Evolutionary conservation across 371 early-diverging fungal species (phyloP), one percentile per base, ranked within the genome.

Genomic region (Apophysomyces ossiformis): DNA sequence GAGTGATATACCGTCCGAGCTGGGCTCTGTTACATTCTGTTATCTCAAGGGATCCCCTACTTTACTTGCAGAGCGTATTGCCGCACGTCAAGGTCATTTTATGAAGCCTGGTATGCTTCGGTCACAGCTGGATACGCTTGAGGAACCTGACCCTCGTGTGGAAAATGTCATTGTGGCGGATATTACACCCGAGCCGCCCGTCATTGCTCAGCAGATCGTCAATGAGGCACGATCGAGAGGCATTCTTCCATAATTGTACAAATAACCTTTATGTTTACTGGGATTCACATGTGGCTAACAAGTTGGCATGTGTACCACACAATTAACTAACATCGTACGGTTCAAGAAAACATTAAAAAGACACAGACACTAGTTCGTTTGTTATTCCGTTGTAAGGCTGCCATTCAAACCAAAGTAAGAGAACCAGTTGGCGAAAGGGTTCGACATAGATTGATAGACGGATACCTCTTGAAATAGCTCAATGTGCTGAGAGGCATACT

Each of bases 111-210:
- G 37, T 26, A 82, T 92, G 71, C 71, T 91, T 56, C 79, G 83
- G 37, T 83, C 87, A 6, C 91, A 91, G 71, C 70, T 89, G 56
- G 75, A 69, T 46, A 82, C 85, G 4, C 73, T 91, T 15, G 91
- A 91, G 64, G 83, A 77, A 57, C 91, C 91, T 1, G 77, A 85
- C 39, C 63, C 71, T 11, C 58, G 72, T 2, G 73, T 72, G 37
- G 89, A 87, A 57, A 74, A 71, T 0, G 84, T 84, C 1, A 80
- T 88, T 66, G 71, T 77, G 6, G 72, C 69, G 26, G 70, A 68
- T 60, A 83, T 83, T 16, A 63, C 59, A 9, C 67, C 60, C 16
- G 57, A 59, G 15, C 70, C 74, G 8, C 37, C 64, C 4, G 58
- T 58, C 9, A 60, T 74, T 39, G 74, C 74, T 4, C 47, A 60